Conservation (phyloP, 179 eudicot genomes). For the Pouteria campechiana region DNA sequence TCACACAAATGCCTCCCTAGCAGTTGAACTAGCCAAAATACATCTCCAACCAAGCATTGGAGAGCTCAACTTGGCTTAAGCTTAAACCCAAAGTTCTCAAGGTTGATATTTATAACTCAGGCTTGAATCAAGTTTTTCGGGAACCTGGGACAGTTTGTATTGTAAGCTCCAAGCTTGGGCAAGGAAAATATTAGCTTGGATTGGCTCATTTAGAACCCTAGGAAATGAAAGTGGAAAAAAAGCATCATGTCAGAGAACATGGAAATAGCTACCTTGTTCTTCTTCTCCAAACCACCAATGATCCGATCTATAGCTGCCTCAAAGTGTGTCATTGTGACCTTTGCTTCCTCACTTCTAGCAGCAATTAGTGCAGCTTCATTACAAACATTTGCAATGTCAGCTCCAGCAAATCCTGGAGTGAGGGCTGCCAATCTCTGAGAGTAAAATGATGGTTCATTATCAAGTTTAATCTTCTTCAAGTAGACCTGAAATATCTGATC, state of each 20-base stretch:
- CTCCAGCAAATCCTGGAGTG: slow-evolving; percentile 83
- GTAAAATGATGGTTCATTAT: slow-evolving; percentile 48
- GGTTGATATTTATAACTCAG: too few relatives aligned
- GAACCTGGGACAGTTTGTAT: too few relatives aligned
- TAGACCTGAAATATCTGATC: slow-evolving; percentile 67
- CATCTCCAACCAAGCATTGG: too few relatives aligned
- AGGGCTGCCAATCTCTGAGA: slow-evolving; percentile 73
- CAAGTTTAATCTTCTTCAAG: slow-evolving; percentile 65
- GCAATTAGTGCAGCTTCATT: slow-evolving; percentile 81
- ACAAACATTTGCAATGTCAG: slow-evolving; percentile 77
- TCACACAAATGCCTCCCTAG: too few relatives aligned
- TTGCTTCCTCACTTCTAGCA: slow-evolving; percentile 40
- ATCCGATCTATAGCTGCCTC: slow-evolving; percentile 67
- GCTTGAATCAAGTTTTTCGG: too few relatives aligned
- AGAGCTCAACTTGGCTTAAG: too few relatives aligned
- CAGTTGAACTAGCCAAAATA: too few relatives aligned
- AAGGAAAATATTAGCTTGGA: too few relatives aligned
- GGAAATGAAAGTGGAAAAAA: neutral
- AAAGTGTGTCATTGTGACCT: slow-evolving; percentile 56
- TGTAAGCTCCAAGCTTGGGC: too few relatives aligned
- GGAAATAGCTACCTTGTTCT: slow-evolving; percentile 41
- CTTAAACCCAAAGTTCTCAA: too few relatives aligned
- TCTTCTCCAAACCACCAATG: slow-evolving; percentile 84
- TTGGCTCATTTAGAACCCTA: neutral
- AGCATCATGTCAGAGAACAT: neutral